Conservation (phyloP, 192 early-diverging fungal species). For the Linnemannia elongata region DNA sequence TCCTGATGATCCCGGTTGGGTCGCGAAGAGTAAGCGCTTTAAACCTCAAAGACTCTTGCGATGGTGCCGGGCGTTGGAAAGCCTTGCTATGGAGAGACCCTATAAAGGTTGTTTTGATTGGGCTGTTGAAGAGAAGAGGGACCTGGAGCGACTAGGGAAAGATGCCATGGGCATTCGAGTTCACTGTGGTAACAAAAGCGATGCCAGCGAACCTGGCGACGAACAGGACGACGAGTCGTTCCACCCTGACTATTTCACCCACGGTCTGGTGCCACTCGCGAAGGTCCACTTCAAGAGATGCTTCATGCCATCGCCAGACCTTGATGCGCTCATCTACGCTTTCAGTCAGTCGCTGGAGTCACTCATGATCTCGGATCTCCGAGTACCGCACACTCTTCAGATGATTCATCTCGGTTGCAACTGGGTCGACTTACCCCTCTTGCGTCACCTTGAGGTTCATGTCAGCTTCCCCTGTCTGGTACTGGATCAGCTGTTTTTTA, state of each 20-base stretch:
- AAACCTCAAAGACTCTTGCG: neutral
- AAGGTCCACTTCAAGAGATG: neutral
- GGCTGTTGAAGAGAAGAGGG: neutral
- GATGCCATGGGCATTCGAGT: neutral
- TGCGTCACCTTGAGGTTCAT: neutral
- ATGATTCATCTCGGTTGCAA: neutral
- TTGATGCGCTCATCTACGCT: neutral
- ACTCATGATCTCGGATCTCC: neutral
- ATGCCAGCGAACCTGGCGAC: no score
- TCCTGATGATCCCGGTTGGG: neutral
- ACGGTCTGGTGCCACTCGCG: neutral
- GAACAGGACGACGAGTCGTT: neutral
- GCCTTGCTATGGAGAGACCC: neutral
- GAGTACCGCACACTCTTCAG: neutral
- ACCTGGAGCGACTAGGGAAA: neutral
- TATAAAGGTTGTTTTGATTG: neutral
- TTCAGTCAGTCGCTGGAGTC: neutral
- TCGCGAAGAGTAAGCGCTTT: no score
- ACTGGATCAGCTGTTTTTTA: no score
- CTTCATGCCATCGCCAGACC: neutral
- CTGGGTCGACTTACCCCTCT: neutral
- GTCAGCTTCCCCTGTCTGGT: no score
- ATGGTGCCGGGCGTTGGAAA: neutral
- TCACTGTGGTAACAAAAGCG: no score
- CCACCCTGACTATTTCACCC: neutral